Conservation (phyloP, 2,329 filamentous ascomycete genomes). For the Penicillium sp. region DNA sequence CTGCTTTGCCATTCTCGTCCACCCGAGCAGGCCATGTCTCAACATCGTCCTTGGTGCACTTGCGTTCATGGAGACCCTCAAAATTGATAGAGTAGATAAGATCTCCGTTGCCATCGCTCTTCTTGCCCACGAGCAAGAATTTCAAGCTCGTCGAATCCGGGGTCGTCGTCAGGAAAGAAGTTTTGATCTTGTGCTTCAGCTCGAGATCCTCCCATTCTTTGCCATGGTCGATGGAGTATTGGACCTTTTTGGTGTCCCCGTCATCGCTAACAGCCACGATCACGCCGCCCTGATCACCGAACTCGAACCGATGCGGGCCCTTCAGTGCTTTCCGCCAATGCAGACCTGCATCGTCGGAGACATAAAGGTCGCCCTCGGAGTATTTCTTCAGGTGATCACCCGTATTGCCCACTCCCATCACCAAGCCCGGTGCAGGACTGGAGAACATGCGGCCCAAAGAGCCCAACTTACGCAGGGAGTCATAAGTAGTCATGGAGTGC, state of each 20-base stretch:
- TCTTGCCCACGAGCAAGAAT: constrained; percentile 72
- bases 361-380: constrained; percentile 73
- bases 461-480: constrained; percentile 45
- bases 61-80: constrained; percentile 72
- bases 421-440: constrained; percentile 85
- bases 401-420: constrained; percentile 92
- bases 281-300: constrained; percentile 89
- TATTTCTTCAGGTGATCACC: constrained; percentile 72
- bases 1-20: constrained; percentile 75
- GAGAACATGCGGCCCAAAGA: constrained; percentile 89
- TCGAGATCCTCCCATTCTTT: constrained; percentile 73
- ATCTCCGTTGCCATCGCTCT: constrained; percentile 53
- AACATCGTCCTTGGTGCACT: constrained; percentile 71
- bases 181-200: constrained; percentile 69
- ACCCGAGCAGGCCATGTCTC: constrained; percentile 86
- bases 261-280: constrained; percentile 77
- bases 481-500: constrained; percentile 79
- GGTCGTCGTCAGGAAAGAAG: constrained; percentile 77
- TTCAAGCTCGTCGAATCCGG: constrained; percentile 91
- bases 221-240: constrained; percentile 88
- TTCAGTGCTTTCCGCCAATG: constrained; percentile 74
- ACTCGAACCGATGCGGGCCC: constrained; percentile 91
- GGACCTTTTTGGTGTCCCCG: constrained; percentile 58
- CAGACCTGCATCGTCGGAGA: constrained; percentile 87
- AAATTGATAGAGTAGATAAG: constrained; percentile 81